These are phyloP conservation scores for Lachnellula willkommii DNA, from an alignment of 2,329 filamentous ascomycete species.

Conservation along the genomic window DNA sequence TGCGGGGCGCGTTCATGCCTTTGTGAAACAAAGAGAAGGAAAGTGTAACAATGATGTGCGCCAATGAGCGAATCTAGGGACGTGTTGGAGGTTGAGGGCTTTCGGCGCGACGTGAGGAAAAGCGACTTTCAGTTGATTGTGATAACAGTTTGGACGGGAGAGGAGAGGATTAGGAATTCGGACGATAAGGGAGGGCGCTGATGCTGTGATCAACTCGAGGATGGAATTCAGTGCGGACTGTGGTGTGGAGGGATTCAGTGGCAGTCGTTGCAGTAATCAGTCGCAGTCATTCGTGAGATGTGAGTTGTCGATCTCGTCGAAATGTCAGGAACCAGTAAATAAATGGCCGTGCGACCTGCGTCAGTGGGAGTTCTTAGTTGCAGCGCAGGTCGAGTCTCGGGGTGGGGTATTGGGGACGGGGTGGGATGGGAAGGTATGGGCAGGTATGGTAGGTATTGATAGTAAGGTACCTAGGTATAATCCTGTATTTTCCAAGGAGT, in stretches of 20 bases:
- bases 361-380: not conserved
- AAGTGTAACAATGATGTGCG: constrained; percentile 7
- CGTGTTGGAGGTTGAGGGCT: constrained; percentile 12
- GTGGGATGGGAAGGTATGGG: not conserved
- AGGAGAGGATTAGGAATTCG: constrained; percentile 7
- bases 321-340: constrained; percentile 10
- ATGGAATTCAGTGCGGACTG: not conserved
- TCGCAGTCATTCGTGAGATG: constrained; percentile 14
- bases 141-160: not conserved
- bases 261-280: not conserved
- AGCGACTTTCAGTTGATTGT: constrained; percentile 1
- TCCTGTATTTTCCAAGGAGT: constrained; percentile 12
- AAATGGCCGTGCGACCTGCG: constrained; percentile 19
- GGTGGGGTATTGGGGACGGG: too few relatives aligned
- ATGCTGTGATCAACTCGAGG: too few relatives aligned
- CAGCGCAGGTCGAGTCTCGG: not conserved
- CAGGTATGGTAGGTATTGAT: not conserved
- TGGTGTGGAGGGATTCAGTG: constrained; percentile 1
- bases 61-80: constrained; percentile 7
- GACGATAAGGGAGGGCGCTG: not conserved
- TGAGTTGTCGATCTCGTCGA: constrained; percentile 18
- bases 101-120: constrained; percentile 10
- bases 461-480: not conserved
- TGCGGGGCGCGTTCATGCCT: constrained; percentile 25
- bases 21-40: constrained; percentile 16